phyloP scores from a whole-genome alignment of 2,329 filamentous ascomycete species.

The Phoma herbarum region DNA sequence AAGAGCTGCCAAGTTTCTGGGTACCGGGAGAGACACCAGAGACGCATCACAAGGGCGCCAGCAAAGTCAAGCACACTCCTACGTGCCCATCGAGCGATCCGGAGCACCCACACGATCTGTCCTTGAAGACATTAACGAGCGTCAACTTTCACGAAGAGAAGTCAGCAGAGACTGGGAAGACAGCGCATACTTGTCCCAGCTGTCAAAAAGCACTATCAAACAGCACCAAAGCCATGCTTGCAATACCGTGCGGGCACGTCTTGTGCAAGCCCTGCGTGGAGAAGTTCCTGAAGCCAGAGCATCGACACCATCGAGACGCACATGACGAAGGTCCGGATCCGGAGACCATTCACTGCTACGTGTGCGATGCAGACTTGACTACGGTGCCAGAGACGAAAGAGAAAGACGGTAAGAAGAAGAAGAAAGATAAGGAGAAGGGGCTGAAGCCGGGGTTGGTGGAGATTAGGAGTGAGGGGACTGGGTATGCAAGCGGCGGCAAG shows the following conservation, averaged over 20 bases:
- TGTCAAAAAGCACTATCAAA: constrained; percentile 87
- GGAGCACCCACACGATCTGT: constrained; percentile 74
- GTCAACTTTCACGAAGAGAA: constrained; percentile 80
- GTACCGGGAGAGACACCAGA: constrained; percentile 82
- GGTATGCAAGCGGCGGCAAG: constrained; percentile 86
- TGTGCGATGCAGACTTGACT: constrained; percentile 83
- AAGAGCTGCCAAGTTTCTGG: constrained; percentile 87
- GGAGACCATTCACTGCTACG: constrained; percentile 75
- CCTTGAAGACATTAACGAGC: constrained; percentile 78
- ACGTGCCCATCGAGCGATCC: constrained; percentile 76
- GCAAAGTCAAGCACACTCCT: constrained; percentile 68
- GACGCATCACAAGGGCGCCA: constrained; percentile 55
- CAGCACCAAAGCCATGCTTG: constrained; percentile 79
- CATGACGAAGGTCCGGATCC: constrained; percentile 66
- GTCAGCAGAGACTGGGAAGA: constrained; percentile 59
- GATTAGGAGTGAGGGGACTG: constrained; percentile 86
- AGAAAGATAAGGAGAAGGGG: constrained; percentile 63
- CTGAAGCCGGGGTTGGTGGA: constrained; percentile 78
- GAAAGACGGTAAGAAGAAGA: constrained; percentile 51
- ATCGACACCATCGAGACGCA: constrained; percentile 54
- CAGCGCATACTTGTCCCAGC: constrained; percentile 74
- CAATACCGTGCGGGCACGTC: constrained; percentile 91
- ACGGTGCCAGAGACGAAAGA: constrained; percentile 38
- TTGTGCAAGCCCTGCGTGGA: constrained; percentile 84
- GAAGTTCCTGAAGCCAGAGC: constrained; percentile 73